phyloP scores from a whole-genome alignment of 177 flowering plant genomes.

The Tripterygium wilfordii region DNA sequence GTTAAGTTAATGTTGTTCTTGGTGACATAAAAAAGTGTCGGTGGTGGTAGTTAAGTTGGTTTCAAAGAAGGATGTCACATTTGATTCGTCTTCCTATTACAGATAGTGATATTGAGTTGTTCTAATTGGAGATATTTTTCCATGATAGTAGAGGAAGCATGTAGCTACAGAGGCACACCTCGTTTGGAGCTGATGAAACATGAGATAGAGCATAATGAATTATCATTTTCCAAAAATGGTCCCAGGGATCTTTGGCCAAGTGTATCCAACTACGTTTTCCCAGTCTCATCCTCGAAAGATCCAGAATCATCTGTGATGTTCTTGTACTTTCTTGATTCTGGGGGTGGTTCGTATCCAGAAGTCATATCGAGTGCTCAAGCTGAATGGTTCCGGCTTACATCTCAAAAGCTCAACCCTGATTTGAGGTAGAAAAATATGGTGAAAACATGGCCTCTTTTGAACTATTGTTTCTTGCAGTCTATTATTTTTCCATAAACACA shows the following conservation, averaged over 20 bases:
- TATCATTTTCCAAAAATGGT: conserved; percentile 54
- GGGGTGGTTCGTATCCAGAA: conserved; percentile 92
- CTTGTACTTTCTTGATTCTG: conserved; percentile 85
- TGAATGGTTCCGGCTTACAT: conserved; percentile 54
- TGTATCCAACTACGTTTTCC: conserved; percentile 74
- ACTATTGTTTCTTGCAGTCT: neutral
- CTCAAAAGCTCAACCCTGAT: conserved; percentile 61
- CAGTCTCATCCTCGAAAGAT: conserved; percentile 40
- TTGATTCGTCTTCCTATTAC: neutral
- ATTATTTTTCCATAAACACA: conserved; percentile 2
- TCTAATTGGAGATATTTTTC: conserved; percentile 1
- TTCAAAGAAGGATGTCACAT: too few species aligned
- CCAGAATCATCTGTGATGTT: conserved; percentile 31
- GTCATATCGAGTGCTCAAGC: conserved; percentile 74
- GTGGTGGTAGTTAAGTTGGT: too few species aligned
- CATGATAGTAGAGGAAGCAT: conserved; percentile 34
- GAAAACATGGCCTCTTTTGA: neutral
- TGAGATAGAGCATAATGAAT: conserved; percentile 36
- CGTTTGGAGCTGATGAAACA: conserved; percentile 56
- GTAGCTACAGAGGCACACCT: conserved; percentile 62
- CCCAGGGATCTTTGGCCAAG: conserved; percentile 79
- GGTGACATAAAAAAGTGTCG: too few species aligned
- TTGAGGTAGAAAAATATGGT: conserved; percentile 38
- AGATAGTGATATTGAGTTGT: conserved; percentile 5
- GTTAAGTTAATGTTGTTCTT: too few species aligned